phyloP scores from a whole-genome alignment of 495 filamentous ascomycete genomes.

The Xylaria flabelliformis region DNA sequence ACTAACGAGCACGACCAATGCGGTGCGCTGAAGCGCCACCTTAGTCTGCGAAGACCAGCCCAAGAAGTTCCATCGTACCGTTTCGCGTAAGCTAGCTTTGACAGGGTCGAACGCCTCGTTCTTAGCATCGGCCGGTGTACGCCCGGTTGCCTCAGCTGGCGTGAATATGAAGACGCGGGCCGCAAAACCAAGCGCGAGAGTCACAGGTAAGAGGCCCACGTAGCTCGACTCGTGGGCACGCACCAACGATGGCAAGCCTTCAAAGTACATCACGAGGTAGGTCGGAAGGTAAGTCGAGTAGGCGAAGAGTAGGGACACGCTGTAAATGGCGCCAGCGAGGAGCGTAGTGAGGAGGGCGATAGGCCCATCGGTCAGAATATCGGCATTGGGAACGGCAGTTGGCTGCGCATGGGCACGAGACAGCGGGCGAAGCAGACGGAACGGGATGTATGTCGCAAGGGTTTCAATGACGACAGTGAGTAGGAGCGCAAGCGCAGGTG shows the following conservation, averaged over 20 bases:
- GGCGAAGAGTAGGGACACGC: conserved; percentile 66
- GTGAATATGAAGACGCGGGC: conserved; percentile 77
- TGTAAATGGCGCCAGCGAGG: conserved; percentile 72
- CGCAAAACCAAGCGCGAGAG: conserved; percentile 65
- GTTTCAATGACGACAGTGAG: conserved; percentile 68
- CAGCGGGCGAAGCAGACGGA: conserved; percentile 69
- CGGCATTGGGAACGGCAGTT: conserved; percentile 66
- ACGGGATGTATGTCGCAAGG: conserved; percentile 70
- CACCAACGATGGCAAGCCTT: conserved; percentile 67
- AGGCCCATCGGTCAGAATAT: conserved; percentile 69
- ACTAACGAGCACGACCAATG: conserved; percentile 61
- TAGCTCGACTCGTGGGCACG: conserved; percentile 66
- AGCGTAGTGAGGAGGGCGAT: conserved; percentile 69
- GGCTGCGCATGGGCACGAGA: conserved; percentile 65
- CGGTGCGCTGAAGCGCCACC: conserved; percentile 68
- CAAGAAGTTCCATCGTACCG: conserved; percentile 65
- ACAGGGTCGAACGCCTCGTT: conserved; percentile 57
- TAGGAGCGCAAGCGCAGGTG: conserved; percentile 63
- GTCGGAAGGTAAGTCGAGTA: conserved; percentile 69
- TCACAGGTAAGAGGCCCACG: conserved; percentile 61
- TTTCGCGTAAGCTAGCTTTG: conserved; percentile 63
- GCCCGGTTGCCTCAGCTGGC: conserved; percentile 62
- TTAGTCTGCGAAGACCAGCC: conserved; percentile 67
- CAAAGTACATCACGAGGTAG: conserved; percentile 73
- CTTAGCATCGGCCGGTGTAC: conserved; percentile 44